Conservation (phyloP, 31 red algal species). For the Asparagopsis taxiformis region DNA sequence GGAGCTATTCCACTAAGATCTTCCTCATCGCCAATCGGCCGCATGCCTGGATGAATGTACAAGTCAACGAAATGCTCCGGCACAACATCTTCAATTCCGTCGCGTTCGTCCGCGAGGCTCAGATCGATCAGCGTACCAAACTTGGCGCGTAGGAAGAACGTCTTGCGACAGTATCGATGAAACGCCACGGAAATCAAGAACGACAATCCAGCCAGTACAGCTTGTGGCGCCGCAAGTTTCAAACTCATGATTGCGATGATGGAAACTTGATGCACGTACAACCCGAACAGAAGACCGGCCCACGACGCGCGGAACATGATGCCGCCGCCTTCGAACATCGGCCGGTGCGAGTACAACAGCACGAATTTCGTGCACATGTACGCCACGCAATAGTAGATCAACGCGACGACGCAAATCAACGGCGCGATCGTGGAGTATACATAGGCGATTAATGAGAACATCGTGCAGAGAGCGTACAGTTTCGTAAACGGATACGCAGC, state of each 20-base stretch:
- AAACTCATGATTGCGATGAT: constrained; percentile 56
- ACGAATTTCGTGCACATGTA: constrained; percentile 67
- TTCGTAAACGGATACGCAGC: constrained; percentile 60
- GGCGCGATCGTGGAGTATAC: constrained; percentile 80
- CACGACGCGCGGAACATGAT: constrained; percentile 48
- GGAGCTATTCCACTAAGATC: neutral
- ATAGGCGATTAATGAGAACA: constrained; percentile 59
- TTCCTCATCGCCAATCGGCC: constrained; percentile 21
- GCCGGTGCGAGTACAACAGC: constrained; percentile 65
- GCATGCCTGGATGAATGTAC: constrained; percentile 58
- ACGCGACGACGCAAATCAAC: constrained; percentile 44
- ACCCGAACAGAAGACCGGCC: constrained; percentile 23
- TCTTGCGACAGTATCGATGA: constrained; percentile 17
- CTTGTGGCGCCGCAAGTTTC: constrained; percentile 32
- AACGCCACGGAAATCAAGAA: constrained; percentile 49
- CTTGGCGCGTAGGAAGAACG: constrained; percentile 36
- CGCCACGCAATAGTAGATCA: constrained; percentile 55
- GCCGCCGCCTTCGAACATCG: constrained; percentile 53
- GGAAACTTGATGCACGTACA: constrained; percentile 61
- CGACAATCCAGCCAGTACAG: constrained; percentile 25
- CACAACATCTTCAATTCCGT: constrained; percentile 38
- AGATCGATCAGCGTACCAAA: constrained; percentile 49
- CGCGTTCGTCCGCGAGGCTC: constrained; percentile 18
- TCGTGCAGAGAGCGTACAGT: constrained; percentile 60
- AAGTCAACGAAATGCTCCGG: constrained; percentile 43